Evolutionary conservation across 176 grass and related monocot genomes (phyloP), one percentile per base, ranked within the genome.

Genomic region (Saccharum spontaneum): DNA sequence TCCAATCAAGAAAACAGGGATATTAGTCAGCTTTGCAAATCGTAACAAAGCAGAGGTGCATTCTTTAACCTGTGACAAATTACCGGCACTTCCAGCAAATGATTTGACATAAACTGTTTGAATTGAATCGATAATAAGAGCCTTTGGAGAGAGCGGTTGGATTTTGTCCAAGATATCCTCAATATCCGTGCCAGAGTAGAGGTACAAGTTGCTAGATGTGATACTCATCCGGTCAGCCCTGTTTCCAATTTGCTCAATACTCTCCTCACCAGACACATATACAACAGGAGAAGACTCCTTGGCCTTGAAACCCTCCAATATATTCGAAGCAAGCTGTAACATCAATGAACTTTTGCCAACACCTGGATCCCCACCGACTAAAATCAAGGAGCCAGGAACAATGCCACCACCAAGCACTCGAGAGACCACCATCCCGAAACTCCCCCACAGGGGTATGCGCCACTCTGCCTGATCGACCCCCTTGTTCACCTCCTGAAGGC

Each of bases 191-290:
- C 92, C 93, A 64, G 95, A 98, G 62, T 98, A 98, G 28, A 98
- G 79, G 82, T 87, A 98, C 67, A 98, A 87, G 34, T 98, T 88
- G 67, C 79, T 88, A 54, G 92, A 88, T n/a, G 33, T 88, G 85
- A 98, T 98, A 72, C 44, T 49, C 96, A 98, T 98, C 71, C 93
- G 89, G 31, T 89, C 74, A 87, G 96, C 96, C 83, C 96, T 92
- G 81, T 89, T 93, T 61, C 87, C 91, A 87, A 98, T 98, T 92
- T 98, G 96, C 82, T 92, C 96, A 78, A 95, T 90, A 82, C 96
- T 98, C 96, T 98, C 95, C 86, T 98, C 95, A 30, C 95, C 95
- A 16, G 95, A 98, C 59, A 95, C 95, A 50, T 98, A 98, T 67
- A 98, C 87, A 80, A 98, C 89, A 80, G 89, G 85, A 82, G 91